Evolutionary conservation across 2,329 filamentous ascomycete species (phyloP).

Genomic region (Colletotrichum echinochloae): DNA sequence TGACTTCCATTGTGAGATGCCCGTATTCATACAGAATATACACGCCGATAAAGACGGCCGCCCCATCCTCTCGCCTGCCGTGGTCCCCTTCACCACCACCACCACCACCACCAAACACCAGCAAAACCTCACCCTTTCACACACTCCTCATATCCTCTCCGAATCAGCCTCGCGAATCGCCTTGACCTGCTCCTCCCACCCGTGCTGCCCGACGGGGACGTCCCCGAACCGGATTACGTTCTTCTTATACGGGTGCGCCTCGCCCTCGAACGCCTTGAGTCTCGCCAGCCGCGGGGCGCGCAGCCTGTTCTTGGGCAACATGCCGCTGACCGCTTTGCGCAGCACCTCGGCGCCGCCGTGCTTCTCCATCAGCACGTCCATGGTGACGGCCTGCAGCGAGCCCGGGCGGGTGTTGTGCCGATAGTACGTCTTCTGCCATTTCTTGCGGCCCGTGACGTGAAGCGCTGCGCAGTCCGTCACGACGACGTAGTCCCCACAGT

Average conservation of each 20-base stretch:
- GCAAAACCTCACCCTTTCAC: neutral
- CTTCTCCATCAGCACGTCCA: constrained; percentile 95
- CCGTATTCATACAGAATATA: constrained; percentile 41
- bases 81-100: neutral
- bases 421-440: constrained; percentile 95
- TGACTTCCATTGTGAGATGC: constrained; percentile 38
- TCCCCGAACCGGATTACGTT: constrained; percentile 84
- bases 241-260: constrained; percentile 88
- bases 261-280: constrained; percentile 96
- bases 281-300: constrained; percentile 87
- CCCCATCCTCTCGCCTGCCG: constrained; percentile 1
- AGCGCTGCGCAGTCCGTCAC: constrained; percentile 90
- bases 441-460: constrained; percentile 91
- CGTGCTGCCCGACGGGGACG: constrained; percentile 63
- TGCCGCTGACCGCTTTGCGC: constrained; percentile 91
- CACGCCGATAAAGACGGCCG: constrained; percentile 32
- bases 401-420: constrained; percentile 92
- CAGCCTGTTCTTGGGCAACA: constrained; percentile 97
- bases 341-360: constrained; percentile 93
- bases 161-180: constrained; percentile 62
- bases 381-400: constrained; percentile 86
- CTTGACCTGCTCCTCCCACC: constrained; percentile 65
- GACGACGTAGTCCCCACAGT: constrained; percentile 99
- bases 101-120: neutral
- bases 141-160: constrained; percentile 60